Base-by-base conservation (phyloP, 495 filamentous ascomycete species). In the Xylaria castorea region DNA sequence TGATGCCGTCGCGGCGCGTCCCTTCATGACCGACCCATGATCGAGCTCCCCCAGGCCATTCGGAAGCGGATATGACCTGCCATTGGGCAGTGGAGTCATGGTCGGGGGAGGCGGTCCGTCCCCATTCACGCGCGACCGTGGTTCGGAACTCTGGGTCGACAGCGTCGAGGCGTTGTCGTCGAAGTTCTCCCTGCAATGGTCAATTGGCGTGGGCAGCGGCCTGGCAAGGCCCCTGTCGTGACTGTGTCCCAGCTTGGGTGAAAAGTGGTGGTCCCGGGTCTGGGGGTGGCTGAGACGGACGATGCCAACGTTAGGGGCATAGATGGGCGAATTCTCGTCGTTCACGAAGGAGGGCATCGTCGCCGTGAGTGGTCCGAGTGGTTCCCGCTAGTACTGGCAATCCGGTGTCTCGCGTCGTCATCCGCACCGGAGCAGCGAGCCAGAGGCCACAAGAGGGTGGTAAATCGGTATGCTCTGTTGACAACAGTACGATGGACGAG, bases 291-390 rank as follows among this genome's bases (percentile, higher is more conserved):
- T 69, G 71, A 83, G 79, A 42, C 73, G 76, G 50, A 82, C 77
- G 66, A 84, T 69, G 71, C 79, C 79, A 67, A 71, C 74, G 72
- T 78, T 80, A 50, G 82, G 81, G 66, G 82, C 80, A 53, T 84
- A 84, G 73, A 85, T 82, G 71, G 81, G 81, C 72, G 81, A 81
- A 75, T 80, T 82, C 68, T 86, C 82, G 80, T 87, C 86, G 73
- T 85, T 80, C 79, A 89, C 61, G 79, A 89, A 87, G 70, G 87
- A 87, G 81, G 89, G 89, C 89, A 91, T 91, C 77, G 70, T 74
- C 65, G 80, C 61, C 74, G 71, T 66, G 68, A 27, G 1, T 27
- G 60, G 11, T 27, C 60, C n/a, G 36, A 66, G 75, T 78, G 75
- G 71, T 48, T 44, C 50, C 72, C 68, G 70, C 48, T 61, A 11